Evolutionary conservation across 2,329 filamentous ascomycete species (phyloP), one percentile per base, ranked within the genome.

Genomic region (Orbilia oligospora): DNA sequence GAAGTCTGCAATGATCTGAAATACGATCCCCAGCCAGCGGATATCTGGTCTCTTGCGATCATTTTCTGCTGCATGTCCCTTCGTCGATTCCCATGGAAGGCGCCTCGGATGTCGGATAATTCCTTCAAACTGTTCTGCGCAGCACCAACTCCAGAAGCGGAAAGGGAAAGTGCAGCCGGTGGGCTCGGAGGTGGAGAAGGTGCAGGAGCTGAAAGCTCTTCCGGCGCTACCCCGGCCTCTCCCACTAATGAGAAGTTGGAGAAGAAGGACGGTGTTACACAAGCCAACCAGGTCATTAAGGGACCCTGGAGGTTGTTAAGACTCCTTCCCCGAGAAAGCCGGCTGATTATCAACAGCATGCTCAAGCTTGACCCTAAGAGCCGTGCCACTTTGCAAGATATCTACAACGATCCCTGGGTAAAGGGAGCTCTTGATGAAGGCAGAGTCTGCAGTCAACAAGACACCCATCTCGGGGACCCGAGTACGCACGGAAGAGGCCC

Each of bases 61-160:
- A 98, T 99, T 70, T 99, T 95, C 85, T 98, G 96, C 85, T 99
- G 96, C 87, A 99, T 99, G 96, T 96, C 93, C 4, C 87, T 99
- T 49, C 89, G 96, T 22, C 88, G 96, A 41, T 99, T 99, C 83
- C 96, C 96, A 0, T 99, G 96, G 96, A 99, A 99, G 86, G 91
- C 97, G 41, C 96, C 96, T 3, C 90, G 94, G 48, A 86, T 94
- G 84, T 93, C 93, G 2, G 96, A 99, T 84, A 98, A 97, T 84
- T 97, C 94, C 0, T 99, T 93, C 85, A 94, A 95, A 82, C 88
- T 99, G 0, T 99, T 99, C 14, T 90, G 96, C 16, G 76, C 72
- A 10, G 56, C 79, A 9, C 49, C 79, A 38, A 80, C 79, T 24
- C 72, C 80, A 0, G 80, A 81, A 58, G 67, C 80, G 2, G 81